phyloP scores from a whole-genome alignment of 2,329 filamentous ascomycete genomes.

The Sporothrix schenckii region DNA sequence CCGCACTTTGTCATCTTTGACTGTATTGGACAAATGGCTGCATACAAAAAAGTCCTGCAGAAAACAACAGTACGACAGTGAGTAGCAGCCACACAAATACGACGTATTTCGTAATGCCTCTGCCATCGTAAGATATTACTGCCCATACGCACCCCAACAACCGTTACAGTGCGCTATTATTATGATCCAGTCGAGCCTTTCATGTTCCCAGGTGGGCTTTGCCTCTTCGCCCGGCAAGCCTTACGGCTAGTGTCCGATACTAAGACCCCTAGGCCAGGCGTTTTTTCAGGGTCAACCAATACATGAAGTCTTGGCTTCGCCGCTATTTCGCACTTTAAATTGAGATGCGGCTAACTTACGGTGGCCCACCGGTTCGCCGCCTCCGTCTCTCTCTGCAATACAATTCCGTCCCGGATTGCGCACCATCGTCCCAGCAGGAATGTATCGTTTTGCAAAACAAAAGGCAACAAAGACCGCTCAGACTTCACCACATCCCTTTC shows the following conservation, averaged over 20 bases:
- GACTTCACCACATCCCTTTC: background rate
- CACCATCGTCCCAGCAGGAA: too few species aligned
- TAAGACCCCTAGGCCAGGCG: slow-evolving; percentile 13
- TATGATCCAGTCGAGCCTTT: background rate
- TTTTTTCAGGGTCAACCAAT: slow-evolving; percentile 11
- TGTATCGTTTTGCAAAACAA: background rate
- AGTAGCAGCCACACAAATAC: too few species aligned
- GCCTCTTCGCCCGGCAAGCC: background rate
- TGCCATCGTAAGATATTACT: background rate
- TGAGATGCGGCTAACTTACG: background rate
- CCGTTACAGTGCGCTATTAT: slow-evolving; percentile 3
- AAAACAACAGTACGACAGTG: background rate
- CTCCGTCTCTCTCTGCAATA: too few species aligned
- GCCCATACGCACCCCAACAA: background rate
- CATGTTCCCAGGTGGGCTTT: background rate
- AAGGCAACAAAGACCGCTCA: background rate
- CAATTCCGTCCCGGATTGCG: too few species aligned
- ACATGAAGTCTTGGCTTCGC: slow-evolving; percentile 13
- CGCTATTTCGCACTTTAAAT: slow-evolving; percentile 15
- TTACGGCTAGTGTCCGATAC: slow-evolving; percentile 10
- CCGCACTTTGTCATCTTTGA: background rate
- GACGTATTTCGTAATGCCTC: too few species aligned
- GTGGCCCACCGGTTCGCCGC: background rate
- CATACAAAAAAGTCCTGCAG: background rate
- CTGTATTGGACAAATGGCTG: background rate